Evolutionary conservation across 345 rosid genomes (phyloP).

Genomic region (Garcia nutans): DNA sequence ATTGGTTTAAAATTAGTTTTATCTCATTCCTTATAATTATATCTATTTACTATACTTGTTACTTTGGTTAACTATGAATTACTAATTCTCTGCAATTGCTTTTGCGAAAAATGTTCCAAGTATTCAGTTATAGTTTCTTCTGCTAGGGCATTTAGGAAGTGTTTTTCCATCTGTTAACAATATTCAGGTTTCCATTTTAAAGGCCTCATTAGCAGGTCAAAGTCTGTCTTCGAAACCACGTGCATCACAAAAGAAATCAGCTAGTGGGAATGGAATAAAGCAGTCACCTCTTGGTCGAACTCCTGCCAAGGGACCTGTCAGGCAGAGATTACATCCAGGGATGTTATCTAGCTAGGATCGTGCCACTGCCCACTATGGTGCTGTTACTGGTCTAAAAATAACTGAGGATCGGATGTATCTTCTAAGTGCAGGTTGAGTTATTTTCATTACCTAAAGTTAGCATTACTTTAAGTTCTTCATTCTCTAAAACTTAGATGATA

Average conservation of each 20-base stretch:
- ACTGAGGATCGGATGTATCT: slow-evolving; percentile 93
- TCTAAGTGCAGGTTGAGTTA: slow-evolving; percentile 77
- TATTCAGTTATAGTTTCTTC: neutral
- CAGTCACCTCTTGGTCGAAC: slow-evolving; percentile 48
- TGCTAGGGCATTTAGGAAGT: too few relatives aligned
- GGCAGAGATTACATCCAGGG: slow-evolving; percentile 84
- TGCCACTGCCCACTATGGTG: slow-evolving; percentile 95
- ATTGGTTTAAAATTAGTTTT: neutral
- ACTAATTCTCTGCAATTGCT: too few relatives aligned
- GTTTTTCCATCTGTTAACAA: neutral
- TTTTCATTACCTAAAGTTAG: slow-evolving; percentile 5
- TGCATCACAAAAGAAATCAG: slow-evolving; percentile 42
- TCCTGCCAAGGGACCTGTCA: slow-evolving; percentile 50
- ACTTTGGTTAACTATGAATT: too few relatives aligned
- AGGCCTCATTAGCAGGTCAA: slow-evolving; percentile 43
- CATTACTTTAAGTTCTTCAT: neutral
- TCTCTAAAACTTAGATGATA: neutral
- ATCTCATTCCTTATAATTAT: neutral
- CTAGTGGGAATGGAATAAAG: slow-evolving; percentile 56
- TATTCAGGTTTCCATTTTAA: slow-evolving; percentile 48
- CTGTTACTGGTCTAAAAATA: slow-evolving; percentile 75
- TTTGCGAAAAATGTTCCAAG: too few relatives aligned
- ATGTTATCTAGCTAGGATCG: slow-evolving; percentile 75
- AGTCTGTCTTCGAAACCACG: slow-evolving; percentile 34
- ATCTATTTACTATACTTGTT: neutral